Base-by-base conservation (phyloP, 345 rosid species). In the Eucalyptus urophylla region DNA sequence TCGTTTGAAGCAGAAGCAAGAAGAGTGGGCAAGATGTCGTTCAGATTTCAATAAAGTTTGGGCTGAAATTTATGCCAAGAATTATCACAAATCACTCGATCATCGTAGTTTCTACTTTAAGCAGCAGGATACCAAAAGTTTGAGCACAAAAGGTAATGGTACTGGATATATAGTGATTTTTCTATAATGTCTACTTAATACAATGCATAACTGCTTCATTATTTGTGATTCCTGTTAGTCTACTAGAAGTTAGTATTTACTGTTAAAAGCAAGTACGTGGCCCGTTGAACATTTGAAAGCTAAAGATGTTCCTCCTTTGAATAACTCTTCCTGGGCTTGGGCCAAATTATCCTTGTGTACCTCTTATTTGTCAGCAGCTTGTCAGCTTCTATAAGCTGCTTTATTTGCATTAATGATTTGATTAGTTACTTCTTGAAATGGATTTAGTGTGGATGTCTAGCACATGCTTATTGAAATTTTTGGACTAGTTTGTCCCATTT, bases 41-140 rank as follows among this genome's bases (percentile, higher is more conserved):
- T 87, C 96, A 88, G 99, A 98, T 90, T 98, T 97, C 90, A 97
- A 95, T 93, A 97, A 98, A 94, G 99, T 98, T 87, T 98, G 99
- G 99, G 96, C 99, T 87, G 99, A 98, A 89, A 95, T 98, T 87
- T 97, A 97, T 92, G 89, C 97, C 67, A 98, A 98, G 92, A 98
- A 98, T 92, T 97, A 98, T 91, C 98, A 98, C 90, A 96, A 97
- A 91, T 98, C 99, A 60, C 98, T 97, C 50, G 99, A 98, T 91
- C 99, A 98, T 89, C 97, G 99, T 37, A 98, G 99, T 90, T 97
- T 98, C 94, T 98, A 96, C 94, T 97, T 98, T 94, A 98, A 96
- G 94, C 99, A 98, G 92, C 99, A 98, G 90, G 99, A 98, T 86
- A 93, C 96, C 27, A 98, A 96, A 95, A 96, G 96, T 93, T 92